Evolutionary conservation across 31 red algal species (phyloP).

Genomic region (Endocladia muricata): DNA sequence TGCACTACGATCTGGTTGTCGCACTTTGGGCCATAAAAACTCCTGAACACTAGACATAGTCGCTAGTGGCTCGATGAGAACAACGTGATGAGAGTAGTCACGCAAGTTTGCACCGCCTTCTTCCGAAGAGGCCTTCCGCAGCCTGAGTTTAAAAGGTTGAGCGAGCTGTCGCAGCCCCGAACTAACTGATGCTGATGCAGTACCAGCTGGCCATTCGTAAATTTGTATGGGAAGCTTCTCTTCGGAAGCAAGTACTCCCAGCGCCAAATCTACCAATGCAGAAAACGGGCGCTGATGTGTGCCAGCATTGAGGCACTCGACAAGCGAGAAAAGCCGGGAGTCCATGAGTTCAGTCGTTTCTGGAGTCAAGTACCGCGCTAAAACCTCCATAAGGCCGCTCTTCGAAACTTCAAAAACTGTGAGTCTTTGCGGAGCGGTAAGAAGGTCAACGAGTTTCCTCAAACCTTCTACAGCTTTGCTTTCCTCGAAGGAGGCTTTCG

Average conservation of each 20-base stretch:
- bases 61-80: conserved; percentile 85
- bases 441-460: conserved; percentile 25
- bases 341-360: background rate
- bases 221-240: conserved; percentile 55
- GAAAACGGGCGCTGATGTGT: conserved; percentile 36
- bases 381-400: conserved; percentile 61
- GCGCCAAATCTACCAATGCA: conserved; percentile 21
- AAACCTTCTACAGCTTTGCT: background rate
- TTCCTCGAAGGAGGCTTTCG: background rate
- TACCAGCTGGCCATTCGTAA: conserved; percentile 19
- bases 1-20: background rate
- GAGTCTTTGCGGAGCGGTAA: conserved; percentile 32
- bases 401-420: conserved; percentile 73
- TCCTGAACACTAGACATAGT: conserved; percentile 82
- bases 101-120: conserved; percentile 22
- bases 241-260: conserved; percentile 57
- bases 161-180: conserved; percentile 75
- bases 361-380: conserved; percentile 39
- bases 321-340: conserved; percentile 10
- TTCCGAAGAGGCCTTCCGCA: conserved; percentile 29
- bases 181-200: conserved; percentile 32
- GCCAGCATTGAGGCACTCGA: conserved; percentile 24
- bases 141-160: conserved; percentile 78
- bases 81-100: conserved; percentile 78
- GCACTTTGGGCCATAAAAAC: conserved; percentile 66